Evolutionary conservation across 192 early-diverging fungal genomes (phyloP).

Genomic region (Linnemannia schmuckeri): DNA sequence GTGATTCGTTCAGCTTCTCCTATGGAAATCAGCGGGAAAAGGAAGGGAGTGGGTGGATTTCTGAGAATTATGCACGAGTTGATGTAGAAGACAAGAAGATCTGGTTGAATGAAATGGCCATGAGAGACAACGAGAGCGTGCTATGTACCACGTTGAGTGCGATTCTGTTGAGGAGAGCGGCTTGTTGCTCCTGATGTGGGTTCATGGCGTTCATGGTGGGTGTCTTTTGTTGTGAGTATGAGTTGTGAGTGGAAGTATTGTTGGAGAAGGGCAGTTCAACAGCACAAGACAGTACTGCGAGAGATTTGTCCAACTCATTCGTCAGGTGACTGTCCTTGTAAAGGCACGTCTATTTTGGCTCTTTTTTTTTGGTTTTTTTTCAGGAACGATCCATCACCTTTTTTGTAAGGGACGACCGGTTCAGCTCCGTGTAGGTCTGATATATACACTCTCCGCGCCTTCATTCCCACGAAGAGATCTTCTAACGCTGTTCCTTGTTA

Average conservation of each 20-base stretch:
- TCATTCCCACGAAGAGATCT: not conserved
- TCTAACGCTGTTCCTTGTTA: not conserved
- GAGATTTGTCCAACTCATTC: no score
- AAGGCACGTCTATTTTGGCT: no score
- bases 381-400: no score
- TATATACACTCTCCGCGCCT: not conserved
- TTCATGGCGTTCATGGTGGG: conserved; percentile 24
- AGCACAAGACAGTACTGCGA: no score
- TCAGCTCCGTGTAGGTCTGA: no score
- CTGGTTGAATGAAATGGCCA: no score
- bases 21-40: not conserved
- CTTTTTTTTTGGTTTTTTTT: no score
- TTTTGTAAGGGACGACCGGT: no score
- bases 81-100: not conserved
- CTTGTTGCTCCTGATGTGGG: conserved; percentile 55
- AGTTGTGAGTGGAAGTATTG: no score
- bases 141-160: conserved; percentile 46
- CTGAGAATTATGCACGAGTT: not conserved
- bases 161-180: conserved; percentile 47
- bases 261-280: no score
- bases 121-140: not conserved
- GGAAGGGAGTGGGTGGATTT: not conserved
- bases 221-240: not conserved
- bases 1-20: conserved; percentile 49
- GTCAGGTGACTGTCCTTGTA: no score